phyloP scores from a whole-genome alignment of 2,329 filamentous ascomycete genomes.

The Graphilbum ipis-grandicollis region DNA sequence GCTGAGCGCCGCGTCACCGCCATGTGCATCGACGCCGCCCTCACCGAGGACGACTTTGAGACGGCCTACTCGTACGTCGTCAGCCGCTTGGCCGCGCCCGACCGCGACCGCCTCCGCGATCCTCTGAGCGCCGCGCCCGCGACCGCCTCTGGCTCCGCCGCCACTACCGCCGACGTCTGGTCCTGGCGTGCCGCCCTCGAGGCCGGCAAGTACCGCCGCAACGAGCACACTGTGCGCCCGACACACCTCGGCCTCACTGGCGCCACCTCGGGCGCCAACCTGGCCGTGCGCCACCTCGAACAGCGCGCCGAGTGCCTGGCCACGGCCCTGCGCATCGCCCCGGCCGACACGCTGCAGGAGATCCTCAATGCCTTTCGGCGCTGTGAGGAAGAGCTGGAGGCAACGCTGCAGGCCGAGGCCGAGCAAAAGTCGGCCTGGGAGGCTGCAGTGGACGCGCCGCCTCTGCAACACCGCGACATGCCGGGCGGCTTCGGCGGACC shows the following conservation, averaged over 20 bases:
- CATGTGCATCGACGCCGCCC: conserved; percentile 64
- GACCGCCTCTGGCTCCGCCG: conserved; percentile 9
- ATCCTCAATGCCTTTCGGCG: conserved; percentile 59
- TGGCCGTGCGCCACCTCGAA: conserved; percentile 53
- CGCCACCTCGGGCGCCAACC: conserved; percentile 40
- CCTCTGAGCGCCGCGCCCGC: conserved; percentile 2
- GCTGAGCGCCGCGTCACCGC: conserved; percentile 53
- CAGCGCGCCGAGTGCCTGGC: conserved; percentile 69
- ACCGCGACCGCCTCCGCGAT: conserved; percentile 7
- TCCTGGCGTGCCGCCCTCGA: conserved; percentile 66
- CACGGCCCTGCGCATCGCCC: conserved; percentile 57
- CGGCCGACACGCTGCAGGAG: conserved; percentile 50
- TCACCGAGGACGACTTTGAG: conserved; percentile 66
- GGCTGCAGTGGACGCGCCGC: conserved; percentile 39
- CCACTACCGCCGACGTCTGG: conserved; percentile 35
- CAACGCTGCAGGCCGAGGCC: conserved; percentile 47
- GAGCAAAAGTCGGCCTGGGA: conserved; percentile 55
- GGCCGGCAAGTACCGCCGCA: conserved; percentile 56
- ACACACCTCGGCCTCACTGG: conserved; percentile 45
- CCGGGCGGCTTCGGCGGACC: background rate
- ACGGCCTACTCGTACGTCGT: conserved; percentile 74
- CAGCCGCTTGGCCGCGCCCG: conserved; percentile 40
- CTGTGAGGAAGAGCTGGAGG: conserved; percentile 61
- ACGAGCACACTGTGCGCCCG: conserved; percentile 31
- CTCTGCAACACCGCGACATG: background rate